Evolutionary conservation across 78 protist species (phyloP), one percentile per base, ranked within the genome.

Genomic region (Dictyostelium capitatum): DNA sequence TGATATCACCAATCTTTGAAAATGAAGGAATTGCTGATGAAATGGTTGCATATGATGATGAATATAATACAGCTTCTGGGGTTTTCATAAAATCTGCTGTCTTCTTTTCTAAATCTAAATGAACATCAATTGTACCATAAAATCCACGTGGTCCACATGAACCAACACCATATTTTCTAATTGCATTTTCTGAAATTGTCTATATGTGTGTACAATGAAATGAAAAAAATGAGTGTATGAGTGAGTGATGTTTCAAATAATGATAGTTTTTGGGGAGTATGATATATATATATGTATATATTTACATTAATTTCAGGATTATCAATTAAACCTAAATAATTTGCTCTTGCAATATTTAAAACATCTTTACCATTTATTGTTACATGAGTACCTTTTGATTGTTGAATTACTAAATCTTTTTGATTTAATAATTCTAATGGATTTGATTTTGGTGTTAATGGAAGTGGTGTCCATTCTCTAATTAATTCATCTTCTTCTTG

Each of bases 101-200:
- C 15, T 47, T 53, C 43, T 69, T 46, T 94, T 99, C 99, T 17
- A 98, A 95, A 5, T 96, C 83, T 2, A 97, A 64, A 78, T 99
- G 99, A 41, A 54, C 83, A 84, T 96, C 97, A 20, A 98, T 81
- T 1, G 99, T 96, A 51, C 99, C 99, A 94, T 98, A 98, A 95
- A 99, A 99, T 43, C 99, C 99, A 17, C 99, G 85, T 19, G 99
- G 99, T 10, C 99, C 99, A 82, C 99, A 99, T 3, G 99, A 79
- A 23, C 99, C 99, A 17, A 96, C 96, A 67, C 99, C 99, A 73
- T 98, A 97, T 74, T 95, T 79, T 20, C 72, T 43, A 19, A 98
- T 32, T 19, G 96, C 89, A 3, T 59, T 17, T 46, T 62, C 74
- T n/a, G 95, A 84, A 30, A 64, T 41, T 19, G 50, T 83, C 73